phyloP scores from a whole-genome alignment of 2,329 filamentous ascomycete species.

The Trichoderma gracile region DNA sequence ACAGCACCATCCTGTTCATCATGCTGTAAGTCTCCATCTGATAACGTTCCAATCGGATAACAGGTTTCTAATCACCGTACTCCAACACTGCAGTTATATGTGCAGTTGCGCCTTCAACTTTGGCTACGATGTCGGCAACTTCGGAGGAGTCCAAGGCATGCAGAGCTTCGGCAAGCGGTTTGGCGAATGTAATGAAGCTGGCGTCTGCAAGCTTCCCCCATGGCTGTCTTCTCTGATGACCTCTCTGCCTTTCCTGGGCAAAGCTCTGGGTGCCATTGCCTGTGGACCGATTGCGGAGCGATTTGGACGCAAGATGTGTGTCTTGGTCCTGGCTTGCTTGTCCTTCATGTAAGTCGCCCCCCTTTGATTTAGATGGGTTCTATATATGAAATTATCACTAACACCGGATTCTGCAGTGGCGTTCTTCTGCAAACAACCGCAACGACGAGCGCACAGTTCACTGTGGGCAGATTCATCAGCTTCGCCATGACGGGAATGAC shows the following conservation, averaged over 20 bases:
- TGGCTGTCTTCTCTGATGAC: slow-evolving; percentile 34
- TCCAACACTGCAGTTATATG: slow-evolving; percentile 31
- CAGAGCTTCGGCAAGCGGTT: slow-evolving; percentile 32
- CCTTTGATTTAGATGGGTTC: neutral
- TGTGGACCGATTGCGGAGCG: slow-evolving; percentile 25
- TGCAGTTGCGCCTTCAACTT: slow-evolving; percentile 34
- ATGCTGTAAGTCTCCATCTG: slow-evolving; percentile 10
- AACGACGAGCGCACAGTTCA: slow-evolving; percentile 36
- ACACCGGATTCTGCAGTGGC: slow-evolving; percentile 29
- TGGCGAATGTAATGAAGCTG: slow-evolving; percentile 30
- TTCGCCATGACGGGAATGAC: slow-evolving; percentile 38
- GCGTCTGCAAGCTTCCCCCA: slow-evolving; percentile 28
- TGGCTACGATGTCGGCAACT: slow-evolving; percentile 35
- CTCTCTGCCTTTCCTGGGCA: slow-evolving; percentile 33
- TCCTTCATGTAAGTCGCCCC: slow-evolving; percentile 25
- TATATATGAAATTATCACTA: neutral
- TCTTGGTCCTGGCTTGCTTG: slow-evolving; percentile 15
- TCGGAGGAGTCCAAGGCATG: slow-evolving; percentile 35
- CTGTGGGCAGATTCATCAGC: slow-evolving; percentile 35
- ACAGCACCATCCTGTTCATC: slow-evolving; percentile 12
- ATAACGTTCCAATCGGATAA: neutral
- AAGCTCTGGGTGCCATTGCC: slow-evolving; percentile 26
- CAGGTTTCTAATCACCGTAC: neutral
- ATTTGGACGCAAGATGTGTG: slow-evolving; percentile 24
- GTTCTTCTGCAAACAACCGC: slow-evolving; percentile 36